Evolutionary conservation across 352 stramenopile species (phyloP).

Genomic region (Phytophthora multivora): DNA sequence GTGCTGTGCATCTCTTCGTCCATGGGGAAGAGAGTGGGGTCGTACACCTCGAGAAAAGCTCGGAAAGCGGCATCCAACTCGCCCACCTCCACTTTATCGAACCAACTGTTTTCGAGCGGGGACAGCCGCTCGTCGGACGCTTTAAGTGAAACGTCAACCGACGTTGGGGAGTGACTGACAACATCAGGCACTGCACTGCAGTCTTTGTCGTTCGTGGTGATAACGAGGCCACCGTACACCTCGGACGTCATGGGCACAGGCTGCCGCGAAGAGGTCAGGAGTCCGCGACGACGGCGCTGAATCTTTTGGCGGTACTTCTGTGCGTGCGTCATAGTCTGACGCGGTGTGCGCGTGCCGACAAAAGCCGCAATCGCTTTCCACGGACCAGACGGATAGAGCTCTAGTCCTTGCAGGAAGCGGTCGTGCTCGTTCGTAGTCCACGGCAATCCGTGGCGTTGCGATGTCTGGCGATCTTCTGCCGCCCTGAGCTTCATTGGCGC

Average conservation of each 20-base stretch:
- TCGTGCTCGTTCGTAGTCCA: slow-evolving; percentile 57
- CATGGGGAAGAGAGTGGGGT: slow-evolving; percentile 23
- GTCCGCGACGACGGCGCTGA: slow-evolving; percentile 42
- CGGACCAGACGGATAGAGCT: slow-evolving; percentile 50
- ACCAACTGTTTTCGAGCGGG: slow-evolving; percentile 28
- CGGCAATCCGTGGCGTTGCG: slow-evolving; percentile 30
- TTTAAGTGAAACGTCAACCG: slow-evolving; percentile 9
- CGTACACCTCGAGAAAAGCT: slow-evolving; percentile 31
- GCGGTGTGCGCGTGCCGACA: slow-evolving; percentile 60
- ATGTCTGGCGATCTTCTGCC: neutral
- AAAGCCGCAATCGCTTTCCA: slow-evolving; percentile 56
- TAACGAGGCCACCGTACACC: slow-evolving; percentile 11
- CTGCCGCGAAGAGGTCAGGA: slow-evolving; percentile 29
- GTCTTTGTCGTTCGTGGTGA: slow-evolving; percentile 8
- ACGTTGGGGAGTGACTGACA: slow-evolving; percentile 16
- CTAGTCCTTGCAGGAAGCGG: slow-evolving; percentile 52
- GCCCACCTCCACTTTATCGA: slow-evolving; percentile 26
- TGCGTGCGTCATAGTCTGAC: slow-evolving; percentile 94
- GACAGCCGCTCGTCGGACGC: neutral
- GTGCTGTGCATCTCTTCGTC: slow-evolving; percentile 13
- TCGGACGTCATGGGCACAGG: slow-evolving; percentile 14
- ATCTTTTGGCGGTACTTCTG: slow-evolving; percentile 93
- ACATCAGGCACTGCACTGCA: neutral
- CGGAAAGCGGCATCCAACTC: slow-evolving; percentile 29
- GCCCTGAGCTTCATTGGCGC: too few relatives aligned